Evolutionary conservation across 2,329 filamentous ascomycete genomes (phyloP), one percentile per base, ranked within the genome.

Genomic region (Xylariaceae sp.): DNA sequence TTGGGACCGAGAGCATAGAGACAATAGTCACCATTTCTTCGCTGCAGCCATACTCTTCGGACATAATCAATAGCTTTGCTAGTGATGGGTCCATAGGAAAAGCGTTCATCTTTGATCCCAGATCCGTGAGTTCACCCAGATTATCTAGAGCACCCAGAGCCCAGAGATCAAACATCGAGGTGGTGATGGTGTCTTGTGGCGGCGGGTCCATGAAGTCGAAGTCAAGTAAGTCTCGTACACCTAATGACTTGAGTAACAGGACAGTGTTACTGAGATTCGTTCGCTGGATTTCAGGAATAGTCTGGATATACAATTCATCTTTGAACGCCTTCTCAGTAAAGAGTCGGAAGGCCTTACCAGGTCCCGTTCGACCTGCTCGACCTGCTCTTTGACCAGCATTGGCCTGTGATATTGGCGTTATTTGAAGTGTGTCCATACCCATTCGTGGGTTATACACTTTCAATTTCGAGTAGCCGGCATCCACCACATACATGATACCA

Each of bases 131-230:
- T 51, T 96, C 89, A 28, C 93, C 94, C 13, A 97, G 76, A 54
- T 98, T 96, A 61, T 96, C 89, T 11, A 98, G 68, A 0, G 93
- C 91, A 1, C 93, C 93, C 0, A 98, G 74, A 0, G 93, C 90
- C 93, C 93, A 98, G 1, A 98, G 79, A 56, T 98, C 93, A 66
- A 97, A 98, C 28, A 98, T 82, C 3, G 90, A 96, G 0, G 93
- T 98, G 1, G 89, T 91, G 51, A 98, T 97, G 1, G 90, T 96
- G 57, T 98, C 94, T 65, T 98, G 93, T 0, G 93, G 93, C 6
- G 93, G 93, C 2, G 93, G 93, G 53, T 98, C 93, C 91, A 98
- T 97, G 56, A 98, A 98, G 62, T 97, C 89, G 59, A 98, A 98
- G 63, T 98, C 91, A 1, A 98, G 69, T 9, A 98, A 73, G 53